Base-by-base conservation (phyloP, 371 early-diverging fungal species). In the Scutellospora calospora region DNA sequence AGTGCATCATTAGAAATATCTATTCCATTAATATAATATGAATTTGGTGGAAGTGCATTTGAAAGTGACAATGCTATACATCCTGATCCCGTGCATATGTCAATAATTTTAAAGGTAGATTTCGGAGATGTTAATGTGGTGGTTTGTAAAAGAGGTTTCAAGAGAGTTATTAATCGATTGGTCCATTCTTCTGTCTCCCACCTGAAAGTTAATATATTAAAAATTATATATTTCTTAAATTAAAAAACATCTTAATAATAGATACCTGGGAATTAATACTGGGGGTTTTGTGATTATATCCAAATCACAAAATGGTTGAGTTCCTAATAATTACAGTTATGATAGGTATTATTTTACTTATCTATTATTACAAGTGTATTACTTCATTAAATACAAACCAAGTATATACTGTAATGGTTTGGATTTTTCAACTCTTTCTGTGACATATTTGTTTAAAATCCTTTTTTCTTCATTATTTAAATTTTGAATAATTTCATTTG, bases 111-210 rank as follows among this genome's bases (percentile, higher is more conserved):
- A n/a, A 94, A 55, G 4, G 20, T 6, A 55, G 0, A 11, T n/a
- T 55, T 55, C 0, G n/a, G n/a, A n/a, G n/a, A n/a, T n/a, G n/a
- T n/a, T n/a, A n/a, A n/a, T n/a, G 2, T 55, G 22, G 20, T 55
- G 5, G 35, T 22, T 68, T 20, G 45, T 41, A 68, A 38, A 68
- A 25, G 55, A 22, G 35, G 68, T 11, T 22, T 85, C 41, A 94
- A 75, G 65, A 87, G 57, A 5, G 83, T 80, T 31, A 89, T 87
- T 3, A 94, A 82, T 35, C 89, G 83, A 49, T 88, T 79, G n/a
- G 92, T 90, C 96, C 96, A 96, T 85, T 96, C 96, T 86, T 97
- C 97, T 0, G 98, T 97, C 83, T 97, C 98, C 96, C 95, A 95
- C 82, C 93, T 93, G 75, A 29, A 18, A 52, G 33, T 8, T 27